Base-by-base conservation (phyloP, 2,329 filamentous ascomycete genomes). In the Didymella glomerata region DNA sequence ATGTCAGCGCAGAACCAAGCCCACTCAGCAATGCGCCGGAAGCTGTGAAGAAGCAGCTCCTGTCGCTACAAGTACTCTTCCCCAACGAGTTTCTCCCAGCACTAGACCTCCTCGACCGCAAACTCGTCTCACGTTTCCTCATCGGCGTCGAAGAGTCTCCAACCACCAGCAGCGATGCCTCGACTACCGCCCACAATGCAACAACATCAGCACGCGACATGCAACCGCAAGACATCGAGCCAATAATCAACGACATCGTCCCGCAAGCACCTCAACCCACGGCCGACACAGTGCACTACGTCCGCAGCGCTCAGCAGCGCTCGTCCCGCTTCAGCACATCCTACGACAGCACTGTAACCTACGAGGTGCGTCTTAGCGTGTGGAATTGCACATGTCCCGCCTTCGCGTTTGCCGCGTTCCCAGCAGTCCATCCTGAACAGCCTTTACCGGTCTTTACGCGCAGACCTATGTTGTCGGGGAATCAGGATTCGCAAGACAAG, bases 381-480 rank as follows among this genome's bases (percentile, higher is more conserved):
- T 98, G 95, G 95, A 93, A 90, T 76, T 99, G 95, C 77, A 91
- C 87, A 1, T 99, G 95, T 79, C 90, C 93, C 3, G 88, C 88
- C 1, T 98, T 98, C 76, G 84, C 89, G 0, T 88, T 96, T 62
- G 82, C 88, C 20, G 85, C 89, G 2, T 93, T 93, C 67, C 75
- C 80, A 2, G 75, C 77, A 1, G 20, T 58, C 4, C 61, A 64
- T 32, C 36, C 63, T 16, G 63, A 68, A 25, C 60, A 61, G 5
- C 28, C 54, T 11, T 38, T 59, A 4, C 51, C 64, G 4, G 32
- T n/a, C 3, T 46, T 51, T 41, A 30, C 24, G 20, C 48, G n/a
- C 2, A 4, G 18, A 0, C 16, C 36, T 9, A 41, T 20, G 18
- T 27, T 11, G 1, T 28, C 22, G 11, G 30, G 11, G 20, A 24